Evolutionary conservation across 2,329 filamentous ascomycete species (phyloP).

Genomic region (Didymosphaeria variabile): DNA sequence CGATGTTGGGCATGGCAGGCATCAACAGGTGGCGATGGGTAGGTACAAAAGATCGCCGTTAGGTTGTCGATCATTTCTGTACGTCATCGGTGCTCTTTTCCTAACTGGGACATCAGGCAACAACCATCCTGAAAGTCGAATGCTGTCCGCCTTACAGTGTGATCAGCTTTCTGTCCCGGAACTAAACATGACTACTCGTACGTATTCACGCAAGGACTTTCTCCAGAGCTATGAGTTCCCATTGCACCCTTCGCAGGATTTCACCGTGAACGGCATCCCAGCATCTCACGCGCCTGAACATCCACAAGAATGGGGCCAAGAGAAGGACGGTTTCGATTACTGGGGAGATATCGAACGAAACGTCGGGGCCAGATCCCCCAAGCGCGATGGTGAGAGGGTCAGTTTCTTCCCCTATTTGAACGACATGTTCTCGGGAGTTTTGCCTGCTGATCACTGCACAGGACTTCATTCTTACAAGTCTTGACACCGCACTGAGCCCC

Average conservation of each 20-base stretch:
- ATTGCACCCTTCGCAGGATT: conserved; percentile 24
- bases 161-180: background rate
- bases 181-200: background rate
- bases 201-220: background rate
- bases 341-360: conserved; percentile 9
- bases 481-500: conserved; percentile 25
- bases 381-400: background rate
- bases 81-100: conserved; percentile 5
- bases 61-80: background rate
- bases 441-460: background rate
- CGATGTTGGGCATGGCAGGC: background rate
- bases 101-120: background rate
- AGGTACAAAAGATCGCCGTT: background rate
- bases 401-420: background rate
- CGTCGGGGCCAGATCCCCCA: background rate
- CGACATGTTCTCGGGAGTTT: background rate
- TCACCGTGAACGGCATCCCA: conserved; percentile 21
- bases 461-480: conserved; percentile 11
- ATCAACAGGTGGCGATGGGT: background rate
- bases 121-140: background rate
- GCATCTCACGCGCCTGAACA: conserved; percentile 29
- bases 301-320: conserved; percentile 27
- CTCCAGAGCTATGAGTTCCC: conserved; percentile 18
- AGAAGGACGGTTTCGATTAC: conserved; percentile 23
- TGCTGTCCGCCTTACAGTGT: background rate